Evolutionary conservation across 148 eudicot genomes (phyloP), one percentile per base, ranked within the genome.

Genomic region (Spergularia marina): DNA sequence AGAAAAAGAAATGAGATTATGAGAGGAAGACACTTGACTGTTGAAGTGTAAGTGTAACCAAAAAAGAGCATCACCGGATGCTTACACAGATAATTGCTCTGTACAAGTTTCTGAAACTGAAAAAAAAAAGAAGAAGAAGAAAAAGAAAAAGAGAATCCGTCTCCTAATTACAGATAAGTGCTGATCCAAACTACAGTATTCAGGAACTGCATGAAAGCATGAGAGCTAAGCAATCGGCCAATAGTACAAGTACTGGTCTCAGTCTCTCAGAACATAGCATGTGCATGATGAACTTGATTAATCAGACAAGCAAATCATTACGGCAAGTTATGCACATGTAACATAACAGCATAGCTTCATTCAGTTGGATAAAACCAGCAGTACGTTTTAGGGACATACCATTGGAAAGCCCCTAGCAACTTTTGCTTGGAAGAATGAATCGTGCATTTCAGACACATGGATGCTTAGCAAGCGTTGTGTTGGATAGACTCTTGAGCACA

Each of bases 361-460:
- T 59, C 44, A 61, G 12, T n/a, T 34, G 60, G 41, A 6, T 60
- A 71, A 6, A 1, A 34, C 25, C 36, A 17, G 61, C 54, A 18
- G 53, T 36, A 67, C 47, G 61, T 23, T 54, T 2, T n/a, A 44
- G 68, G 54, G 56, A 62, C 81, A 64, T 80, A 95, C 98, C 98
- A 90, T 86, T 54, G 89, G 74, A 84, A 40, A 88, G 53, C 97
- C 98, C 72, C 96, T 88, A 4, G 98, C 94, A 71, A 85, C 98
- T 85, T 95, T 95, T 73, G 98, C 96, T 81, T 92, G 90, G 71
- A 95, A 92, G 84, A 92, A 95, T 52, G 97, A 95, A 80, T 90
- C 98, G 66, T 95, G 98, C 47, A 77, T 88, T 86, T 95, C 98
- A 75, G 98, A 90, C 16, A 95, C 91, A 71, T 95, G 98, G 67